Evolutionary conservation across 2,329 filamentous ascomycete species (phyloP).

Genomic region (Beauveria medogensis): DNA sequence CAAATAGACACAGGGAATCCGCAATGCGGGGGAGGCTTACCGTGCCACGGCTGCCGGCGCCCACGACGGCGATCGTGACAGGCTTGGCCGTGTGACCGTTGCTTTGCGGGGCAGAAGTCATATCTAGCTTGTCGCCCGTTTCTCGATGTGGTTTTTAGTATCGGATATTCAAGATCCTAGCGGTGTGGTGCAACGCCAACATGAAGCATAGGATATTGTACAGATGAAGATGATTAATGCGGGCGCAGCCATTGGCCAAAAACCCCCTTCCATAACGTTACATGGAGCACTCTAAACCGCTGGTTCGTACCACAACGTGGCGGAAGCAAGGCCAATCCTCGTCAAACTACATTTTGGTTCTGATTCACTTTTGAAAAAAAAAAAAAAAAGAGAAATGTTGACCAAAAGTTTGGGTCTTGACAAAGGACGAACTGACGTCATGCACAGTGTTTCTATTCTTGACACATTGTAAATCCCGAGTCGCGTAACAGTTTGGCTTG

Average conservation of each 20-base stretch:
- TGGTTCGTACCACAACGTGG: background rate
- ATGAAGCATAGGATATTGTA: background rate
- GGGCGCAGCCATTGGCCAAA: constrained; percentile 2
- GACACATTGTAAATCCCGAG: background rate
- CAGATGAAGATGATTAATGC: constrained; percentile 5
- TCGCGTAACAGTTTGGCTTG: background rate
- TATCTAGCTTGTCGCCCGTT: background rate
- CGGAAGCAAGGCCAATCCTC: background rate
- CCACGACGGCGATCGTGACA: constrained; percentile 13
- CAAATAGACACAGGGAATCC: background rate
- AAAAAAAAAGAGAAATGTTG: background rate
- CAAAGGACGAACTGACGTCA: background rate
- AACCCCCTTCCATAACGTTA: background rate
- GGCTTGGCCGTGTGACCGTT: background rate
- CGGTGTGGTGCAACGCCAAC: background rate
- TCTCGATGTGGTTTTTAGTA: too few relatives aligned
- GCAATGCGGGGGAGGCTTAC: constrained; percentile 2
- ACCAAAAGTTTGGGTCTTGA: background rate
- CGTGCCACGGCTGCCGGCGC: constrained; percentile 13
- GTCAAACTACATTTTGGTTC: too few relatives aligned
- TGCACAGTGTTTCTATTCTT: background rate
- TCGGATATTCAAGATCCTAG: background rate
- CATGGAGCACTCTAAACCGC: background rate
- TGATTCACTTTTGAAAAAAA: too few relatives aligned
- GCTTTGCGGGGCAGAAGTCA: background rate